Conservation (phyloP, 495 filamentous ascomycete species). For the Penicillium maclennaniae region DNA sequence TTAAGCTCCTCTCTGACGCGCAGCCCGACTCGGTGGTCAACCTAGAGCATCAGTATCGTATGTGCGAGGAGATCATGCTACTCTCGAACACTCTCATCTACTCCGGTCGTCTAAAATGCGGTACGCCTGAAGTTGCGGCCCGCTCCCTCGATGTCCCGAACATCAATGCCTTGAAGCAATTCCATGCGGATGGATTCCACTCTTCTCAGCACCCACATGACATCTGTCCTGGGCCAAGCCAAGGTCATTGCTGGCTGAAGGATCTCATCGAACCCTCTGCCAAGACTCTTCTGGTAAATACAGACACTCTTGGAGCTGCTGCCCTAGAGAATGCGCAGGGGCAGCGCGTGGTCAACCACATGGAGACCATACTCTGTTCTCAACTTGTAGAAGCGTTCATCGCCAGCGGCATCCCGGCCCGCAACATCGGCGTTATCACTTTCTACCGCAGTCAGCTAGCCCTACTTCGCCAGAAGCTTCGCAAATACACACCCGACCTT, state of each 20-base stretch:
- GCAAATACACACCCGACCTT: constrained; percentile 51
- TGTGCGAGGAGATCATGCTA: constrained; percentile 95
- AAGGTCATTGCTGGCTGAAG: constrained; percentile 74
- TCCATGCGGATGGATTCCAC: constrained; percentile 45
- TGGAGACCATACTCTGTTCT: constrained; percentile 68
- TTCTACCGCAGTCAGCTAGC: constrained; percentile 91
- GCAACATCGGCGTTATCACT: constrained; percentile 93
- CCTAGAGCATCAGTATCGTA: constrained; percentile 94
- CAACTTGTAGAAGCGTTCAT: constrained; percentile 79
- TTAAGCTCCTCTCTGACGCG: constrained; percentile 83
- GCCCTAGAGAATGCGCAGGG: constrained; percentile 70
- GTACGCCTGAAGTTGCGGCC: constrained; percentile 67
- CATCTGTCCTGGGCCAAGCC: constrained; percentile 50
- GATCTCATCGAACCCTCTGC: constrained; percentile 63
- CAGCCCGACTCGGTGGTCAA: constrained; percentile 85
- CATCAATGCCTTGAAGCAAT: constrained; percentile 52
- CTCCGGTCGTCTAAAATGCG: constrained; percentile 81
- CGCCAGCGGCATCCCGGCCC: constrained; percentile 64
- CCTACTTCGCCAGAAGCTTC: constrained; percentile 53
- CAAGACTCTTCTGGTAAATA: constrained; percentile 84
- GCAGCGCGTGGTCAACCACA: constrained; percentile 79
- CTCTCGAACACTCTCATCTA: constrained; percentile 94
- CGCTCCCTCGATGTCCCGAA: constrained; percentile 58
- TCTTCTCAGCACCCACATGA: constrained; percentile 23
- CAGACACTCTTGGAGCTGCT: constrained; percentile 62